Evolutionary conservation across 2,329 filamentous ascomycete species (phyloP).

Genomic region (Claviceps fusiformis): DNA sequence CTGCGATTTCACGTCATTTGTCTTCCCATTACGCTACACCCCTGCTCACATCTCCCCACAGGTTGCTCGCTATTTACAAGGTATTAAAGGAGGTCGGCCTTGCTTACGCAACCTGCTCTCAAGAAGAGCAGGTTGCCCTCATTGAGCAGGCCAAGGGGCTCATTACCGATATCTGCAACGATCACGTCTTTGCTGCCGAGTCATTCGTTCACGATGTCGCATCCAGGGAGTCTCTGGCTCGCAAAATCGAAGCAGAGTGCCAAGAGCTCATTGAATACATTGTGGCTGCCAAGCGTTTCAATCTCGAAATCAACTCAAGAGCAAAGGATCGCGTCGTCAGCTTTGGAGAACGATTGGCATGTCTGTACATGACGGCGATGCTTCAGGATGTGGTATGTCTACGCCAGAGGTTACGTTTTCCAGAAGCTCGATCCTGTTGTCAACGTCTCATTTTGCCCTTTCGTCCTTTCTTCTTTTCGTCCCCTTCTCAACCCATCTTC

Average conservation of each 20-base stretch:
- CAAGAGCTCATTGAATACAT: conserved; percentile 64
- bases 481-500: not conserved
- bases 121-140: conserved; percentile 38
- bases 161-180: conserved; percentile 66
- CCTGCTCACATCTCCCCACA: conserved; percentile 12
- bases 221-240: conserved; percentile 44
- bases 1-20: not conserved
- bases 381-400: conserved; percentile 53
- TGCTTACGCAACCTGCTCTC: conserved; percentile 31
- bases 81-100: conserved; percentile 41
- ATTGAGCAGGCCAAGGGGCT: conserved; percentile 56
- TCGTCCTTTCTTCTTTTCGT: not conserved
- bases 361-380: conserved; percentile 75
- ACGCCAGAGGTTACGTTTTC: not conserved
- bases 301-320: conserved; percentile 62
- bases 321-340: conserved; percentile 83
- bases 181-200: conserved; percentile 65
- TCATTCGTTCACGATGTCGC: conserved; percentile 43
- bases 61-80: conserved; percentile 45
- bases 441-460: not conserved
- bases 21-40: too few species aligned
- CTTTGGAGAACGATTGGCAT: conserved; percentile 92
- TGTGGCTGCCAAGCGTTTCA: conserved; percentile 49
- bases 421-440: not conserved
- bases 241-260: conserved; percentile 66